phyloP scores from a whole-genome alignment of 495 filamentous ascomycete genomes.

The Penicillium paradoxum region DNA sequence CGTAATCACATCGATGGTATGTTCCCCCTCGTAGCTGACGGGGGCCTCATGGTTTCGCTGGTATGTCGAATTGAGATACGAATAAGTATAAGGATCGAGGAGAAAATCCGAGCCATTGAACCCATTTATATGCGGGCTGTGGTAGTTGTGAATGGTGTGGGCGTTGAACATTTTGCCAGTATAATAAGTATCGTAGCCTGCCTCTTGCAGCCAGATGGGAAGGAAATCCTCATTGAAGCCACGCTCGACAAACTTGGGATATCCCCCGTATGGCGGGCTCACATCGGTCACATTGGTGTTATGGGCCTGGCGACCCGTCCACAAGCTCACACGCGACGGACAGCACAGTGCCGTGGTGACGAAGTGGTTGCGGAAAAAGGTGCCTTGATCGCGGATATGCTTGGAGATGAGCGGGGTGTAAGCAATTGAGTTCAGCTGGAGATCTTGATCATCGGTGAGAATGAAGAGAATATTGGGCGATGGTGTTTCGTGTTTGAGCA shows the following conservation, averaged over 20 bases:
- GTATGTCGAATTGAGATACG: slow-evolving; percentile 61
- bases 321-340: slow-evolving; percentile 57
- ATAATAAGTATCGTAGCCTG: slow-evolving; percentile 71
- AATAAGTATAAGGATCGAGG: slow-evolving; percentile 67
- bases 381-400: slow-evolving; percentile 50
- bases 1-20: slow-evolving; percentile 59
- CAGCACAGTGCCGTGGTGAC: slow-evolving; percentile 62
- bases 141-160: slow-evolving; percentile 54
- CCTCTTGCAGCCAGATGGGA: slow-evolving; percentile 63
- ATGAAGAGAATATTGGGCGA: slow-evolving; percentile 59
- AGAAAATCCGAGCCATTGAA: slow-evolving; percentile 59
- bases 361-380: slow-evolving; percentile 54
- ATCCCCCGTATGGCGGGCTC: slow-evolving; percentile 61
- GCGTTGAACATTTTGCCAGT: slow-evolving; percentile 69
- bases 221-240: slow-evolving; percentile 64
- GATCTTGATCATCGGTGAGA: slow-evolving; percentile 63
- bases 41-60: slow-evolving; percentile 59
- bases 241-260: slow-evolving; percentile 62
- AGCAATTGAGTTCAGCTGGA: slow-evolving; percentile 53
- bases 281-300: slow-evolving; percentile 76
- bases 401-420: slow-evolving; percentile 53
- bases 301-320: slow-evolving; percentile 63
- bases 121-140: slow-evolving; percentile 53
- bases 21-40: slow-evolving; percentile 50
- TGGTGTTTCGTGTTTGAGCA: slow-evolving; percentile 4